Evolutionary conservation across 176 grass and related monocot species (phyloP), one percentile per base, ranked within the genome.

Genomic region (Leersia perrieri): DNA sequence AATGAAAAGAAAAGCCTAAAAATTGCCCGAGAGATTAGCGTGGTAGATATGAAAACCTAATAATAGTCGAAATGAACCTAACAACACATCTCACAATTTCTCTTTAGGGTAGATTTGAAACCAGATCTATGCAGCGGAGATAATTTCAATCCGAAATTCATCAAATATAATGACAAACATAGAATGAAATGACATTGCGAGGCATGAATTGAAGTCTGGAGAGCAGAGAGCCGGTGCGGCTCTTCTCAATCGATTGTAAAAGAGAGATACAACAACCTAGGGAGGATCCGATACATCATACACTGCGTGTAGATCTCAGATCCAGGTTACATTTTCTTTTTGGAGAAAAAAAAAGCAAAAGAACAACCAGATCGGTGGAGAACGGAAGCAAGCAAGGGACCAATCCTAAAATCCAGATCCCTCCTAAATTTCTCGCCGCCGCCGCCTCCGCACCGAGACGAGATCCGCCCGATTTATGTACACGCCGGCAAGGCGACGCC

Each of bases 331-430:
- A 51, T 51, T 51, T 7, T 20, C 2, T 51, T 51, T 7, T 20
- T 1, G 7, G 20, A n/a, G 53, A 58, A 58, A 58, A 25, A 10
- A 58, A 58, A 58, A 1, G 15, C 0, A 58, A 57, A 58, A 53
- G 7, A 0, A 53, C 3, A 9, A 58, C 8, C 53, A 58, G 1
- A 3, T 20, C 18, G 61, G 5, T 18, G 41, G 41, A 36, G 42
- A 68, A 68, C 32, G 63, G 41, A 35, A 39, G 40, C 27, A 55
- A 16, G n/a, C n/a, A n/a, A 81, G 66, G 68, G 53, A 20, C 6
- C 68, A 72, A 72, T 28, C 36, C 53, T 72, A 82, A 82, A 67
- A 63, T 44, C 68, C 68, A 72, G 79, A 63, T 9, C 79, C 55
- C 55, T 45, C 31, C 20, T 68, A 20, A 4, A 70, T 36, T 70